Percentiles rank a stretch among this genome's conserved stretches.
phyloP scores from a whole-genome alignment of 2,329 filamentous ascomycete genomes.

The Xylaria sp. region DNA sequence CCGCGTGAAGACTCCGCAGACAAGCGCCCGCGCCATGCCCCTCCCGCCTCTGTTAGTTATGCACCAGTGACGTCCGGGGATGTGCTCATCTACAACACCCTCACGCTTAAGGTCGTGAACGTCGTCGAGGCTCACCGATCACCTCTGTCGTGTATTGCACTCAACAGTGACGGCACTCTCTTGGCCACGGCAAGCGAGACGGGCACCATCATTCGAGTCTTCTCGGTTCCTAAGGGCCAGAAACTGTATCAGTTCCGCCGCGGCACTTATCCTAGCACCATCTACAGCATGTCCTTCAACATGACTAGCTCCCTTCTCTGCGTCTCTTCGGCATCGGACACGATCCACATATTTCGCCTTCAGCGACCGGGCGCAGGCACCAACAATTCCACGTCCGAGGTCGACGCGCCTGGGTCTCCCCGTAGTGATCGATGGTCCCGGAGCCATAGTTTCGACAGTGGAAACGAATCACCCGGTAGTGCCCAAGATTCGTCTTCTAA shows the following conservation, averaged over 20 bases:
- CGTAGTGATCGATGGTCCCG: constrained; percentile 64
- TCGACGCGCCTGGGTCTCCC: constrained; percentile 56
- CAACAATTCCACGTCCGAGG: constrained; percentile 52
- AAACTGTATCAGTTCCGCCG: constrained; percentile 97
- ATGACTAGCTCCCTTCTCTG: constrained; percentile 91
- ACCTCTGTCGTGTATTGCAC: constrained; percentile 86
- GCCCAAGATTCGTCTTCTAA: constrained; percentile 59
- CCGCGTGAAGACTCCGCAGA: constrained; percentile 69
- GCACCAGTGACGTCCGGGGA: constrained; percentile 88
- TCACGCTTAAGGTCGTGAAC: constrained; percentile 91
- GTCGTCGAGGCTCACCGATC: constrained; percentile 95
- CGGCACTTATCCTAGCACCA: constrained; percentile 93
- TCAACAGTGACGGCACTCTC: constrained; percentile 92
- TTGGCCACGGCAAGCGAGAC: constrained; percentile 97
- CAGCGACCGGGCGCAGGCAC: constrained; percentile 56
- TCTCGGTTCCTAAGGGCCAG: constrained; percentile 87
- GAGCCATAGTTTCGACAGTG: constrained; percentile 65
- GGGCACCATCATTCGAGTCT: constrained; percentile 96
- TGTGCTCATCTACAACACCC: constrained; percentile 90
- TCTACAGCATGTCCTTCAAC: constrained; percentile 99
- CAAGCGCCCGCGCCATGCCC: constrained; percentile 80
- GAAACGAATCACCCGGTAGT: constrained; percentile 63
- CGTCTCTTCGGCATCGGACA: constrained; percentile 95
- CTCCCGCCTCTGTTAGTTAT: constrained; percentile 77
- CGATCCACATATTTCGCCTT: constrained; percentile 94